Evolutionary conservation across 2,329 filamentous ascomycete species (phyloP).

Genomic region (Pezizomycotina sp.): DNA sequence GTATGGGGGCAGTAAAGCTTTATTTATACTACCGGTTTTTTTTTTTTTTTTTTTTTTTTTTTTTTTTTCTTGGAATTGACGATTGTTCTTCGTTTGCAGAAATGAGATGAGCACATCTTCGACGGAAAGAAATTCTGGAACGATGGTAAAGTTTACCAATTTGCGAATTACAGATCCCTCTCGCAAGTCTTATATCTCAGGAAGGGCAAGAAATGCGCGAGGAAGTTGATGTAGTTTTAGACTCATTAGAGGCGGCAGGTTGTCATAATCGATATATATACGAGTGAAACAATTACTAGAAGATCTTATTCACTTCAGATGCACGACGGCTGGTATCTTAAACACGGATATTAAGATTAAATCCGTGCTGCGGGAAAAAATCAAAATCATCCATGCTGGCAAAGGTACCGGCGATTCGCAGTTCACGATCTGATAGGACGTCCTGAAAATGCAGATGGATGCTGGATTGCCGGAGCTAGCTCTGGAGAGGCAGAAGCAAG

Average conservation of each 20-base stretch:
- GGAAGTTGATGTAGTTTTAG: conserved; percentile 20
- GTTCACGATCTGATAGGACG: conserved; percentile 33
- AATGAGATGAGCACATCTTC: conserved; percentile 63
- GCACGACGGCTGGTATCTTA: conserved; percentile 65
- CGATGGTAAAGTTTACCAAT: conserved; percentile 85
- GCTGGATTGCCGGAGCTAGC: conserved; percentile 8
- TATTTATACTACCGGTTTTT: conserved; percentile 13
- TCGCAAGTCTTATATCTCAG: conserved; percentile 46
- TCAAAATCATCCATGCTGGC: conserved; percentile 35
- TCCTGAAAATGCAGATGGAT: conserved; percentile 30
- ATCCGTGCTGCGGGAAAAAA: conserved; percentile 74
- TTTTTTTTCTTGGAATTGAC: too few relatives aligned
- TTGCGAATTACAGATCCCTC: conserved; percentile 78
- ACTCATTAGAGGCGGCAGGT: conserved; percentile 27
- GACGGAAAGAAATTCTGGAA: conserved; percentile 57
- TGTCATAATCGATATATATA: conserved; percentile 41
- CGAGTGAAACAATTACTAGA: background rate
- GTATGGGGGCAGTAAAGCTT: conserved; percentile 8
- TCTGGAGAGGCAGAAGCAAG: background rate
- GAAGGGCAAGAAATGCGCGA: conserved; percentile 32
- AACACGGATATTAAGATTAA: conserved; percentile 72
- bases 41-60: too few relatives aligned
- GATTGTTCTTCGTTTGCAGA: too few relatives aligned
- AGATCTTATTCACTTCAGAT: conserved; percentile 4
- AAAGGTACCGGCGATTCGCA: conserved; percentile 35